Percentiles rank a stretch among this genome's conserved stretches.
These are phyloP conservation scores for Mortierella antarctica DNA, from an alignment of 192 early-diverging fungal species.

Conservation along the genomic window DNA sequence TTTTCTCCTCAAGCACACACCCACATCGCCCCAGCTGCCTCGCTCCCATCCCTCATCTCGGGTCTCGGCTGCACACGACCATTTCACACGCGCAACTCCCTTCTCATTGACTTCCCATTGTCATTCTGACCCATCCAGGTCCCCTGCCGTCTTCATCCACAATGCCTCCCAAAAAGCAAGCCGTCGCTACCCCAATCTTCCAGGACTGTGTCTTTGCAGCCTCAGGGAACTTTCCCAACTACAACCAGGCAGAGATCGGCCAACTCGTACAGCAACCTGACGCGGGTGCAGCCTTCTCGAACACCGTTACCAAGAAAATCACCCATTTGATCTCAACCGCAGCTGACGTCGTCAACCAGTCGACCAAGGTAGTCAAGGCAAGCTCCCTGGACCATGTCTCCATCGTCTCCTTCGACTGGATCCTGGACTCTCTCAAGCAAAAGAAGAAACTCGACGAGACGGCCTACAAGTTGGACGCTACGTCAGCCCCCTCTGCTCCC, in stretches of 20 bases:
- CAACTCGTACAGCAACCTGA: background rate
- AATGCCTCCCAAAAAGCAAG: slow-evolving; percentile 48
- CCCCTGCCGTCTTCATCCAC: background rate
- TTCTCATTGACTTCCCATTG: background rate
- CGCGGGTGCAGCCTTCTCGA: slow-evolving; percentile 6
- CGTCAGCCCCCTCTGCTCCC: background rate
- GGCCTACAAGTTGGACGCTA: slow-evolving; percentile 14
- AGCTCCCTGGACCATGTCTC: slow-evolving; percentile 7
- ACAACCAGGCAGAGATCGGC: slow-evolving; percentile 22
- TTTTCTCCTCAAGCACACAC: slow-evolving; percentile 4
- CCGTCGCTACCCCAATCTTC: slow-evolving; percentile 17
- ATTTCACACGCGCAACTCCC: background rate
- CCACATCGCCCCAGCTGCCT: background rate
- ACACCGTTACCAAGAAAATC: slow-evolving; percentile 35
- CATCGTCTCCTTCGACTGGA: slow-evolving; percentile 49
- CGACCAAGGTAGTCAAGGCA: slow-evolving; percentile 39
- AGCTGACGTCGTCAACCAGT: slow-evolving; percentile 26
- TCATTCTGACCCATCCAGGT: background rate
- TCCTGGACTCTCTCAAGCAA: slow-evolving; percentile 32
- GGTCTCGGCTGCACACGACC: background rate
- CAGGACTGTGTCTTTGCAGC: slow-evolving; percentile 19
- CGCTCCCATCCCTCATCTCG: background rate
- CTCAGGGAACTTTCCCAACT: slow-evolving; percentile 7
- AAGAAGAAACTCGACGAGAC: slow-evolving; percentile 24
- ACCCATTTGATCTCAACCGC: slow-evolving; percentile 54